Evolutionary conservation across 2,329 filamentous ascomycete species (phyloP).

Genomic region (Madurella mycetomatis): DNA sequence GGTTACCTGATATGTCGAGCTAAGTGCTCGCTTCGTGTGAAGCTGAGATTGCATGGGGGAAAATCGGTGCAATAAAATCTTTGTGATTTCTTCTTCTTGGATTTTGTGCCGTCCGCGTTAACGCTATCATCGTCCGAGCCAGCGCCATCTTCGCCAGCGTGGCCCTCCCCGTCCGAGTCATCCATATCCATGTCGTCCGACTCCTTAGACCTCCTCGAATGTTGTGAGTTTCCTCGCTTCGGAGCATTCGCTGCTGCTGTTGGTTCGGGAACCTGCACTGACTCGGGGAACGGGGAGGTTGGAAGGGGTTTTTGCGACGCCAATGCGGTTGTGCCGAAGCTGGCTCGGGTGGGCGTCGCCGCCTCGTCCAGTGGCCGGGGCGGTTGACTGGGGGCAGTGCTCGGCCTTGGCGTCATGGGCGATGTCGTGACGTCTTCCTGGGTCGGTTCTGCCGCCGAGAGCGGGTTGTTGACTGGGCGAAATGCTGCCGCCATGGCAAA

Average conservation of each 20-base stretch:
- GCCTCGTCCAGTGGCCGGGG: conserved; percentile 40
- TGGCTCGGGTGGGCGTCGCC: conserved; percentile 60
- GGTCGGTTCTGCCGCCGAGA: conserved; percentile 40
- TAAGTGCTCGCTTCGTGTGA: conserved; percentile 92
- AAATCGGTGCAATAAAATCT: conserved; percentile 95
- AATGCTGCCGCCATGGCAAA: conserved; percentile 52
- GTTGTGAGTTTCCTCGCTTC: conserved; percentile 55
- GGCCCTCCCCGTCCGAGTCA: conserved; percentile 63
- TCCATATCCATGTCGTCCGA: conserved; percentile 73
- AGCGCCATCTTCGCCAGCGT: conserved; percentile 44
- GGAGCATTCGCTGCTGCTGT: conserved; percentile 37
- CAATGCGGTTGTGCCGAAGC: conserved; percentile 40
- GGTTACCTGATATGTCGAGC: conserved; percentile 84
- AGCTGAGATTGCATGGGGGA: conserved; percentile 88
- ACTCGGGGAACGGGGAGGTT: conserved; percentile 48
- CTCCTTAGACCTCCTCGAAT: conserved; percentile 55
- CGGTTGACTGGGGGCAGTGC: conserved; percentile 29
- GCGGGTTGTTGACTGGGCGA: conserved; percentile 55
- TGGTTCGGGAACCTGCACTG: conserved; percentile 44
- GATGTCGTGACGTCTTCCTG: conserved; percentile 50
- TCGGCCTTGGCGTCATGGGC: conserved; percentile 33
- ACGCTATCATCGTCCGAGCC: conserved; percentile 63
- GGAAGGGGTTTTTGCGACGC: conserved; percentile 52
- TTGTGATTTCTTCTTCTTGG: conserved; percentile 95
- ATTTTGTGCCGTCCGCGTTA: conserved; percentile 60